Percentiles rank a stretch among this genome's conserved stretches.
Evolutionary conservation across 805 yeast species (phyloP).

Genomic region (Yarrowia bubula): DNA sequence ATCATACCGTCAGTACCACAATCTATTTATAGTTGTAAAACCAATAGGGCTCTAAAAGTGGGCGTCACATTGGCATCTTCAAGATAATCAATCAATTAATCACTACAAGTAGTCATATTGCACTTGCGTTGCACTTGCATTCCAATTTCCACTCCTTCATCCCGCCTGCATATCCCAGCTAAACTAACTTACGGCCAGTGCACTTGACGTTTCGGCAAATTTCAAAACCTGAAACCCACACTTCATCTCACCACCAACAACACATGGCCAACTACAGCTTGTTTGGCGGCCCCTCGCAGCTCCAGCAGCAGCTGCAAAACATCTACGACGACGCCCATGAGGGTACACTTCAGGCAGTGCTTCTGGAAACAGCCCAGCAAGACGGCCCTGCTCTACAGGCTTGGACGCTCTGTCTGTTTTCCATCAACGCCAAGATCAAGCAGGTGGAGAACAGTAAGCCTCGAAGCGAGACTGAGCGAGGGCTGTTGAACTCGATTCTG

Average conservation of each 20-base stretch:
- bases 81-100: too few relatives aligned
- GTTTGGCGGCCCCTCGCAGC: slow-evolving; percentile 26
- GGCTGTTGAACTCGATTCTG: slow-evolving; percentile 40
- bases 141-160: too few relatives aligned
- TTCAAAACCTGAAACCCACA: not conserved
- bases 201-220: slow-evolving; percentile 18
- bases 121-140: too few relatives aligned
- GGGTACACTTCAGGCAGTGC: slow-evolving; percentile 42
- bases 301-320: slow-evolving; percentile 37
- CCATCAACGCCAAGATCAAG: slow-evolving; percentile 39
- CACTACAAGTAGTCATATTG: too few relatives aligned
- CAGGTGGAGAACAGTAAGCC: slow-evolving; percentile 38
- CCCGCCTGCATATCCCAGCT: slow-evolving; percentile 22
- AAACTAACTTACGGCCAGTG: slow-evolving; percentile 19
- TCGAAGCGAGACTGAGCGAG: slow-evolving; percentile 38
- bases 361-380: slow-evolving; percentile 42
- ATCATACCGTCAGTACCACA: too few relatives aligned
- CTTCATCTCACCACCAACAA: not conserved
- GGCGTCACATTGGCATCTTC: not conserved
- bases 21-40: not conserved
- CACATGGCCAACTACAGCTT: slow-evolving; percentile 25
- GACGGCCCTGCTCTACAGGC: slow-evolving; percentile 39
- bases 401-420: slow-evolving; percentile 41
- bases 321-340: slow-evolving; percentile 46
- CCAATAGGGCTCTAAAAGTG: not conserved